Evolutionary conservation across 2,329 filamentous ascomycete species (phyloP), one percentile per base, ranked within the genome.

Genomic region (Aspergillus pseudonomiae): DNA sequence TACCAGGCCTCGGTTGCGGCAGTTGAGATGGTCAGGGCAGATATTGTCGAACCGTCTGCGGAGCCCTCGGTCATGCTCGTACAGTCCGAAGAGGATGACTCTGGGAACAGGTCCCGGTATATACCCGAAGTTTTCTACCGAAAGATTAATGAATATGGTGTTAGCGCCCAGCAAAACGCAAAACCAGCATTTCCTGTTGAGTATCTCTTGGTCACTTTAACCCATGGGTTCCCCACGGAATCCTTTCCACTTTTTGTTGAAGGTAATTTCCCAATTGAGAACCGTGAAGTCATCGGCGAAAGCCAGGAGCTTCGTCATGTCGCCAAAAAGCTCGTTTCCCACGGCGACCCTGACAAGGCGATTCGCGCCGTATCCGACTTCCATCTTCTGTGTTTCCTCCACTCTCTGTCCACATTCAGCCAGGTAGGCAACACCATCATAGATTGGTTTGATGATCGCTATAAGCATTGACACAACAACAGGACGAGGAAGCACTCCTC

Each of bases 61-160:
- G 94, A 98, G 67, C 95, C 95, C 2, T 89, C 87, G 7, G 89
- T 94, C 59, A 97, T 99, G 94, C 87, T 99, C 53, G 95, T 99
- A 5, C 93, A 94, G 65, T 91, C 91, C 28, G 94, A 98, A 75
- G 91, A 97, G 58, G 90, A 93, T 67, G 88, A 83, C 69, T 88
- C 82, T 61, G 83, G 79, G 57, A 90, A 86, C 75, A 88, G 88
- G 61, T 89, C 90, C 28, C 87, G 94, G 71, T 99, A 99, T 75
- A 96, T 99, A 26, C 95, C 95, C 0, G 95, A 99, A 74, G 94
- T 99, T 5, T 99, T 98, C 80, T 99, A 96, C 81, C 89, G 94
- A 65, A 89, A 88, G 70, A 93, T 97, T 78, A 99, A 99, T 78
- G 94, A 99, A 77, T 97, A 99, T 75, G 94, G 94, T 39, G 92